phyloP scores from a whole-genome alignment of 208 protist species.

The Angomonas deanei region DNA sequence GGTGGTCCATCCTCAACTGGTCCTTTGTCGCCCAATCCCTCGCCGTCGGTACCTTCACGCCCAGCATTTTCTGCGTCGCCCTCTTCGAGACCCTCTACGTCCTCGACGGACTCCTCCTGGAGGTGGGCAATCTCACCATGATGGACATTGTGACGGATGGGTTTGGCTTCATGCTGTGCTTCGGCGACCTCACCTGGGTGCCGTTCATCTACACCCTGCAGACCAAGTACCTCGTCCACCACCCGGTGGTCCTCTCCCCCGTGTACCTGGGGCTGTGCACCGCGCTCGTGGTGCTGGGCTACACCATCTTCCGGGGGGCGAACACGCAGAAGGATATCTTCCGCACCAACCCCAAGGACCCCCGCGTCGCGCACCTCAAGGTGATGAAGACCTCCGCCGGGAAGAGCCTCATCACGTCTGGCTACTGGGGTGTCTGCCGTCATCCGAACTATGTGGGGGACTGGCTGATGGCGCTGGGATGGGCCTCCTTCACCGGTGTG shows the following conservation, averaged over 20 bases:
- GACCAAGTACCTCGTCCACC: conserved; percentile 84
- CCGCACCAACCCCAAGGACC: conserved; percentile 66
- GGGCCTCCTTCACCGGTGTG: conserved; percentile 58
- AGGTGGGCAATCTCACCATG: conserved; percentile 92
- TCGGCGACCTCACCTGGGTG: conserved; percentile 93
- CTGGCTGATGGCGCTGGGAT: conserved; percentile 81
- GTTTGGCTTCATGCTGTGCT: conserved; percentile 96
- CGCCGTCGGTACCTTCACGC: conserved; percentile 61
- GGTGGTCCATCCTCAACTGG: conserved; percentile 93
- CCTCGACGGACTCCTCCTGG: conserved; percentile 89
- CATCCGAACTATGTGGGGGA: conserved; percentile 97
- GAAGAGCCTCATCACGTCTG: conserved; percentile 89
- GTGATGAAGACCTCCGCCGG: conserved; percentile 76
- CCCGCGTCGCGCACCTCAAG: conserved; percentile 54
- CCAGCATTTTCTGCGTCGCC: conserved; percentile 82
- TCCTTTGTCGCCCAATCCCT: conserved; percentile 72
- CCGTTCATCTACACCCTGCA: conserved; percentile 95
- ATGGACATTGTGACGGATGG: conserved; percentile 96
- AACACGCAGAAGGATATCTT: conserved; percentile 88
- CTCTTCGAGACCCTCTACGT: conserved; percentile 91
- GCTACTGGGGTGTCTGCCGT: conserved; percentile 95
- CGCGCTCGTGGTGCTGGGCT: conserved; percentile 46
- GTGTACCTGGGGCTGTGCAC: conserved; percentile 35
- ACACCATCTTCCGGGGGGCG: conserved; percentile 76
- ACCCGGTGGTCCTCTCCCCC: conserved; percentile 38